phyloP scores from a whole-genome alignment of 108 stramenopile species.

The Pseudonitzschia multiseries region DNA sequence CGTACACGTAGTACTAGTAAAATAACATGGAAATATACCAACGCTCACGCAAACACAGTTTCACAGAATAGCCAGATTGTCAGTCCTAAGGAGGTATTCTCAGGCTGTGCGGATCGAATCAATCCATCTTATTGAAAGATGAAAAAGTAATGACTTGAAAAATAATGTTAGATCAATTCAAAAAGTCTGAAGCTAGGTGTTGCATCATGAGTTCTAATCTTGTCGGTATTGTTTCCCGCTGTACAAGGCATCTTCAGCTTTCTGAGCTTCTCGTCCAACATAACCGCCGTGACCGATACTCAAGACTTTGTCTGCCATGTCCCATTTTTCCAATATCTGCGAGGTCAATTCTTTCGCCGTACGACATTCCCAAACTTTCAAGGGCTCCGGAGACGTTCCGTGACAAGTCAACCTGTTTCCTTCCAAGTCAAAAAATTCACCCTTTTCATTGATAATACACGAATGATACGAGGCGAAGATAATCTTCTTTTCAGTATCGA shows the following conservation, averaged over 20 bases:
- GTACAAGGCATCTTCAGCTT: constrained; percentile 48
- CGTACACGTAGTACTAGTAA: too few relatives aligned
- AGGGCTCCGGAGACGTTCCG: constrained; percentile 42
- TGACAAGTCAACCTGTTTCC: constrained; percentile 48
- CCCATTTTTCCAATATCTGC: constrained; percentile 51
- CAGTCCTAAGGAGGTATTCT: too few relatives aligned
- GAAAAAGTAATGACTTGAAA: too few relatives aligned
- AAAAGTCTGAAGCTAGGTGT: too few relatives aligned
- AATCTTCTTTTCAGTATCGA: constrained; percentile 26
- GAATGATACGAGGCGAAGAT: constrained; percentile 48
- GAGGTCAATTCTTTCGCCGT: constrained; percentile 60
- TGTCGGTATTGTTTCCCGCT: constrained; percentile 42
- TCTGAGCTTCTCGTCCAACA: constrained; percentile 57
- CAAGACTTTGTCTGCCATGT: constrained; percentile 29
- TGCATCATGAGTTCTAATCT: too few relatives aligned
- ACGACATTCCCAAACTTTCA: constrained; percentile 42
- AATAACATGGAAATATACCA: too few relatives aligned
- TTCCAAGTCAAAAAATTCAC: constrained; percentile 54
- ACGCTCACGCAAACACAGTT: too few relatives aligned
- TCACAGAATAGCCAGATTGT: too few relatives aligned
- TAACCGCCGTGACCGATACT: constrained; percentile 54
- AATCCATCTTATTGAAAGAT: too few relatives aligned
- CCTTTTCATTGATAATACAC: constrained; percentile 56
- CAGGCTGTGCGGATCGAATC: too few relatives aligned
- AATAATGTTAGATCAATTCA: too few relatives aligned